Evolutionary conservation across 2,329 filamentous ascomycete genomes (phyloP).

Genomic region (Coccinonectria pachysandricola): DNA sequence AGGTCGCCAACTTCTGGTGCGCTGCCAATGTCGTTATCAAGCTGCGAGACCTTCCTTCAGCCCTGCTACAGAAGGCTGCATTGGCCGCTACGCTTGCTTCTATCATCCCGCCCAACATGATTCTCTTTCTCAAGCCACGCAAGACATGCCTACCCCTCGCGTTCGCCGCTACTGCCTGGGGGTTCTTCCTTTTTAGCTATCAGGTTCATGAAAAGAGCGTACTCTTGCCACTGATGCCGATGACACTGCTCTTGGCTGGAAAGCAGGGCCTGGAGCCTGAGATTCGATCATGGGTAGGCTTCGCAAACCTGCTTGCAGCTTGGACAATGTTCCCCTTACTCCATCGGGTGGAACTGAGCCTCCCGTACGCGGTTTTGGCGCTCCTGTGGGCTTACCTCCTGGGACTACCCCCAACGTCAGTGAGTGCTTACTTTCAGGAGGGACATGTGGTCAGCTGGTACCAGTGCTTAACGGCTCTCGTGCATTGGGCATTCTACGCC

Average conservation of each 20-base stretch:
- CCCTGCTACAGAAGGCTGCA: constrained; percentile 65
- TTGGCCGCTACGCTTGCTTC: constrained; percentile 63
- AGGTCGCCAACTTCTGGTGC: constrained; percentile 98
- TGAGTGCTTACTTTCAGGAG: constrained; percentile 55
- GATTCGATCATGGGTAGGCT: constrained; percentile 84
- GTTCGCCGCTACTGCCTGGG: constrained; percentile 81
- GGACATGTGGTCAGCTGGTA: constrained; percentile 19
- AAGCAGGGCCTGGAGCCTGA: constrained; percentile 67
- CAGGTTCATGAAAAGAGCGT: constrained; percentile 99
- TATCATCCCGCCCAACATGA: constrained; percentile 67
- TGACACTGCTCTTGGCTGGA: constrained; percentile 77
- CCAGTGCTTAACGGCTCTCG: constrained; percentile 48
- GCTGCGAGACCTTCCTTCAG: constrained; percentile 61
- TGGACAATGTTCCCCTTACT: constrained; percentile 95
- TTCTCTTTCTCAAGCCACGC: constrained; percentile 69
- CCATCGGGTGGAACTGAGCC: constrained; percentile 67
- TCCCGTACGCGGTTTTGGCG: constrained; percentile 79
- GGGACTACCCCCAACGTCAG: constrained; percentile 69
- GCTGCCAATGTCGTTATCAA: constrained; percentile 84
- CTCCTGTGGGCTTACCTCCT: constrained; percentile 87
- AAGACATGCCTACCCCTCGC: constrained; percentile 70
- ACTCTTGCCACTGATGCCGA: constrained; percentile 80
- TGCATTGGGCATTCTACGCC: constrained; percentile 69
- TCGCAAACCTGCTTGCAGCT: constrained; percentile 77
- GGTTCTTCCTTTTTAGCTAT: constrained; percentile 94